A percentile compares a stretch with the other conserved stretches of the same genome.
Conservation (phyloP, 495 filamentous ascomycete species). For the Penicillium cataractarum region DNA sequence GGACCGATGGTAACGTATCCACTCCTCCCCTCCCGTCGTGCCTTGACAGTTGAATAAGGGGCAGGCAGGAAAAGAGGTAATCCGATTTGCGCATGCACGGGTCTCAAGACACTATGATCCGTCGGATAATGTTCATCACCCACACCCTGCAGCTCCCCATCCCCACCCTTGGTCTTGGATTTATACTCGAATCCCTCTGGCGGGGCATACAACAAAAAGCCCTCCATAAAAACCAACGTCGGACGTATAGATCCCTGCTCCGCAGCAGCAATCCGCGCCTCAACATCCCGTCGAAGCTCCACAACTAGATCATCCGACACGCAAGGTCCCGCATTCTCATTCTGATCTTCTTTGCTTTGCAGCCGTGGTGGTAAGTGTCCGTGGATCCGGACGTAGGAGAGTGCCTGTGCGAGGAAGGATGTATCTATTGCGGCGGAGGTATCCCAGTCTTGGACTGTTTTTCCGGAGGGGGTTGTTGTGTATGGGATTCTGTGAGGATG, state of each 20-base stretch:
- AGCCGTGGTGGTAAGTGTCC: conserved; percentile 69
- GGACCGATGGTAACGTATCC: conserved; percentile 82
- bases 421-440: conserved; percentile 74
- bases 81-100: conserved; percentile 63
- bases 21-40: conserved; percentile 68
- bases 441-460: conserved; percentile 82
- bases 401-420: conserved; percentile 58
- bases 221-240: conserved; percentile 68
- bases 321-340: conserved; percentile 59
- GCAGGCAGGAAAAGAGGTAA: conserved; percentile 76
- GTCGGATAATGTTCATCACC: conserved; percentile 10
- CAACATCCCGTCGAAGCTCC: conserved; percentile 23
- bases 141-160: conserved; percentile 6
- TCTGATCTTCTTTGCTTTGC: conserved; percentile 76
- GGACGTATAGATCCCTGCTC: no score
- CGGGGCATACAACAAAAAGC: conserved; percentile 77
- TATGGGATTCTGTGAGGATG: conserved; percentile 52
- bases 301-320: conserved; percentile 32
- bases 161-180: conserved; percentile 20
- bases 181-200: conserved; percentile 16
- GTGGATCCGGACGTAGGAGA: conserved; percentile 63
- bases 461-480: conserved; percentile 41
- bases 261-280: background rate
- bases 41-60: conserved; percentile 60
- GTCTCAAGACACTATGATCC: conserved; percentile 8